phyloP scores from a whole-genome alignment of 371 early-diverging fungal species.

The Coemansia sp. region DNA sequence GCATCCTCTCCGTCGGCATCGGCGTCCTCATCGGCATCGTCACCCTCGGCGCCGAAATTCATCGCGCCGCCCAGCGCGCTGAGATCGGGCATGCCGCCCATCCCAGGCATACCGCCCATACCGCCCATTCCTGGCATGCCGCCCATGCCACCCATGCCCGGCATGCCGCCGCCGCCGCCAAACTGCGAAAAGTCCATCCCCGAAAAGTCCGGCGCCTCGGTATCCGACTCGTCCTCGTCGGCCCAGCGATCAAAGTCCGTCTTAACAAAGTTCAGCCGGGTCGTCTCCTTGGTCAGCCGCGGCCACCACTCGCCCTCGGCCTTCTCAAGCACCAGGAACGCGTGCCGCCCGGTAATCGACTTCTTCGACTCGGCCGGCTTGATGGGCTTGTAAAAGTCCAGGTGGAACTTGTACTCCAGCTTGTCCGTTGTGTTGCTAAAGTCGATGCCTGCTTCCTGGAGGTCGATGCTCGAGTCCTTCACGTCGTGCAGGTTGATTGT shows the following conservation, averaged over 20 bases:
- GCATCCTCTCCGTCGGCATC: not conserved
- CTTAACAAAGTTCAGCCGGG: slow-evolving; percentile 78
- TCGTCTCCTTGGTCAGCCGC: slow-evolving; percentile 69
- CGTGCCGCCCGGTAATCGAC: slow-evolving; percentile 64
- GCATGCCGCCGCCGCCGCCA: slow-evolving; percentile 51
- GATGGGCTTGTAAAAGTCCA: slow-evolving; percentile 74
- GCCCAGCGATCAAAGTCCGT: slow-evolving; percentile 90
- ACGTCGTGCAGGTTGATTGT: slow-evolving; percentile 84
- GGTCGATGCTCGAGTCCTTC: slow-evolving; percentile 62
- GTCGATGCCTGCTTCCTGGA: slow-evolving; percentile 55
- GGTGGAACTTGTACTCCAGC: slow-evolving; percentile 69
- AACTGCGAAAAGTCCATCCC: slow-evolving; percentile 63
- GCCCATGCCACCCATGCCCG: slow-evolving; percentile 52
- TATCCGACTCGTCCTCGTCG: slow-evolving; percentile 94
- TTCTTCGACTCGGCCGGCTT: slow-evolving; percentile 75
- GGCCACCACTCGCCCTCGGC: slow-evolving; percentile 80
- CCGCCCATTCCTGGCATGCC: slow-evolving; percentile 18
- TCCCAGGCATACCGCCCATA: slow-evolving; percentile 15
- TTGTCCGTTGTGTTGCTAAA: slow-evolving; percentile 62
- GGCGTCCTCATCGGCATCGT: slow-evolving; percentile 1
- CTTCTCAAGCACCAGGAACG: slow-evolving; percentile 70
- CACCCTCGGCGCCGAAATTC: not conserved
- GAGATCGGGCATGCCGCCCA: slow-evolving; percentile 16
- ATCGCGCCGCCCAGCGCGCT: slow-evolving; percentile 5
- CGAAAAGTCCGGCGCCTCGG: slow-evolving; percentile 58